Percentiles rank a stretch among this genome's conserved stretches.
Evolutionary conservation across 2,329 filamentous ascomycete genomes (phyloP).

Genomic region (Rhinocladiella mackenziei): DNA sequence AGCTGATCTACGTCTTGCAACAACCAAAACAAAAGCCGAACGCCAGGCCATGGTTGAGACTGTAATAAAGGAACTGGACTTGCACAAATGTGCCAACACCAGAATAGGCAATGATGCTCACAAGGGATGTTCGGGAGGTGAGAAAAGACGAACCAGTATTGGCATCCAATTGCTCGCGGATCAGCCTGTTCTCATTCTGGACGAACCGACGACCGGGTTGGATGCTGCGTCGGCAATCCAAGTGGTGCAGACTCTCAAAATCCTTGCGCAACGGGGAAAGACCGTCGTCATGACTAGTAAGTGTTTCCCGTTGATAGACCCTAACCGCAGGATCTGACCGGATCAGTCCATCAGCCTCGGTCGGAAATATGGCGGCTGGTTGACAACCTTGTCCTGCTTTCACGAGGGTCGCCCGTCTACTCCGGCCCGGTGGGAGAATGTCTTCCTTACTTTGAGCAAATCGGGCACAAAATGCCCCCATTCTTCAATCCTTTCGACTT

Average conservation of each 20-base stretch:
- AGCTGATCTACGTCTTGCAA: conserved; percentile 65
- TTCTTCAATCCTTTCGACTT: conserved; percentile 78
- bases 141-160: conserved; percentile 72
- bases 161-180: conserved; percentile 76
- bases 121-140: conserved; percentile 73
- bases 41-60: conserved; percentile 65
- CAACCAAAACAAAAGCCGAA: conserved; percentile 57
- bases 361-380: conserved; percentile 78
- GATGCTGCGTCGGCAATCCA: conserved; percentile 75
- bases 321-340: conserved; percentile 65
- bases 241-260: conserved; percentile 65
- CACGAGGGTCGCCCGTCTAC: conserved; percentile 64
- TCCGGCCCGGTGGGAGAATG: conserved; percentile 58
- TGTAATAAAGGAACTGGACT: conserved; percentile 68
- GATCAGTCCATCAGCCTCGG: conserved; percentile 67
- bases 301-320: conserved; percentile 46
- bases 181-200: conserved; percentile 71
- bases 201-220: conserved; percentile 70
- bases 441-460: conserved; percentile 59
- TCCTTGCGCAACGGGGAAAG: conserved; percentile 61
- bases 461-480: conserved; percentile 60
- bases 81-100: conserved; percentile 74
- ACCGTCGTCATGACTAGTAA: conserved; percentile 56
- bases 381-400: conserved; percentile 66
- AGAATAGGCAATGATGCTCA: conserved; percentile 67